phyloP scores from a whole-genome alignment of 2,329 filamentous ascomycete genomes.

The Claviceps sp. region DNA sequence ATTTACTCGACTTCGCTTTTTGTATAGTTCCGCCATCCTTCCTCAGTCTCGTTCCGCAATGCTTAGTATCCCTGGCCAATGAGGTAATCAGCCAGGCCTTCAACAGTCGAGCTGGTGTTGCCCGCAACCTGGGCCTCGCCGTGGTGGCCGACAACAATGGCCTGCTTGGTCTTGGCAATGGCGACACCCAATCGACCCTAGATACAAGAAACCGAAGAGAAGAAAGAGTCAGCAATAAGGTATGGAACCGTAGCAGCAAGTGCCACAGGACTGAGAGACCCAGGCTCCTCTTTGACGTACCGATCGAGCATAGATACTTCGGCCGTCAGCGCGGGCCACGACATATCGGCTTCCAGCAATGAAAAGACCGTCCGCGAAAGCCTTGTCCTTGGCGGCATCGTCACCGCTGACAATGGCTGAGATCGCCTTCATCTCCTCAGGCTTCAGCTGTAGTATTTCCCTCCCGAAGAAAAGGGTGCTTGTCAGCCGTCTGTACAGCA shows the following conservation, averaged over 20 bases:
- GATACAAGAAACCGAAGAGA: neutral
- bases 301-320: constrained; percentile 76
- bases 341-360: constrained; percentile 69
- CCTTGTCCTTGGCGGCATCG: constrained; percentile 42
- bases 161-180: constrained; percentile 76
- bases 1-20: constrained; percentile 1
- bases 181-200: constrained; percentile 67
- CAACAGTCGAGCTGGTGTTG: constrained; percentile 64
- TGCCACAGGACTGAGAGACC: neutral
- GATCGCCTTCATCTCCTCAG: constrained; percentile 47
- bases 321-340: constrained; percentile 59
- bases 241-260: neutral
- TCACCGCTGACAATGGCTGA: constrained; percentile 35
- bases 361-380: constrained; percentile 60
- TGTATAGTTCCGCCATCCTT: constrained; percentile 3
- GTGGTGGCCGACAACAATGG: constrained; percentile 82
- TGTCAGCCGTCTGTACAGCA: neutral
- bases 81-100: constrained; percentile 78
- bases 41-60: constrained; percentile 1
- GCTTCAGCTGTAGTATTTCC: constrained; percentile 17
- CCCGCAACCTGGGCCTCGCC: constrained; percentile 58
- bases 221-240: neutral
- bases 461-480: neutral
- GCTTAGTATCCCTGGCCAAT: constrained; percentile 58
- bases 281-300: constrained; percentile 31